Evolutionary conservation across 1,284 basidiomycete species (phyloP), one percentile per base, ranked within the genome.

Genomic region (Melanopsichium pennsylvanicum): DNA sequence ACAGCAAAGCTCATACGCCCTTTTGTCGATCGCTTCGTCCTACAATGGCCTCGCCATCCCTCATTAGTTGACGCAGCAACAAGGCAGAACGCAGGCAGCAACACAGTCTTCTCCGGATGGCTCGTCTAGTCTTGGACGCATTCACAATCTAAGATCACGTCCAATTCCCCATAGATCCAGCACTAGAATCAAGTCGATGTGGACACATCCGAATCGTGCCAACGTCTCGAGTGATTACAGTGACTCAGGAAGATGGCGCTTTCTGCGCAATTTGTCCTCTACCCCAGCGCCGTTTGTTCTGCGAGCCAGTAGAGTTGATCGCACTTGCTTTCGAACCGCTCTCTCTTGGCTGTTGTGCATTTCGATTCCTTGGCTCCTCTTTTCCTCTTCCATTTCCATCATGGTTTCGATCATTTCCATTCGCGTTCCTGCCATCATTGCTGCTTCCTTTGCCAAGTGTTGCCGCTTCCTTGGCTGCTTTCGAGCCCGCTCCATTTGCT

Each of bases 1-100:
- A 92, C 93, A 19, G 95, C 89, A 22, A 91, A 87, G 74, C 83
- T 98, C 36, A 84, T 97, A 18, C 85, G 87, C 29, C 87, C 86
- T 9, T 83, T 95, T 34, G 93, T 92, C 7, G 93, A 97, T 82
- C 87, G 88, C 86, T 90, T 82, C 74, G 85, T 83, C 16, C 74
- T 82, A 5, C 81, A 83, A 37, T 62, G 59, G 55, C 82, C 89
- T 15, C 42, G 50, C 27, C 46, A 62, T 41, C 22, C 48, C 5
- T 42, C 46, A 21, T n/a, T 32, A 4, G 22, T 49, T 22, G 7
- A 45, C 9, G 16, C 34, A 9, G 12, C 18, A 10, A 27, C 35
- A 2, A 22, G 23, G 18, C n/a, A 40, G 16, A 45, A 32, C 9
- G 45, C 61, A 2, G 32, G 48, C 2, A 32, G 44, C 34, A 68